Base-by-base conservation (phyloP, 2,329 filamentous ascomycete genomes). In the Colletotrichum cuscutae region DNA sequence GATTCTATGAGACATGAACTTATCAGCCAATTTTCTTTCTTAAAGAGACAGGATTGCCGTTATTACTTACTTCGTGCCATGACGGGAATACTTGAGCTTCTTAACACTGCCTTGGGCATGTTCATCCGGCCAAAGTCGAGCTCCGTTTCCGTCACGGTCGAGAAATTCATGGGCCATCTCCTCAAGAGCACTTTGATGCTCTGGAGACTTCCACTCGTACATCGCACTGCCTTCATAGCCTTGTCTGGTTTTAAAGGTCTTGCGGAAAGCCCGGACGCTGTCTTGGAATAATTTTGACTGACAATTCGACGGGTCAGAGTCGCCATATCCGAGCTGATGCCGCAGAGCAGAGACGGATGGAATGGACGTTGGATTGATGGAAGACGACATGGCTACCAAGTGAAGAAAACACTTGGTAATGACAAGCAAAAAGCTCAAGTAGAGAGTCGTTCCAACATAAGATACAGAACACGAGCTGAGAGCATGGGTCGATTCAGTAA, bases 111-210 rank as follows among this genome's bases (percentile, higher is more conserved):
- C 6, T 24, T 64, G 42, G 13, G 22, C 22, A 12, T 52, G 19
- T 22, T 74, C 54, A 11, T 64, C 60, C 4, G 72, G 72, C 72
- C 72, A 74, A 30, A 64, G 68, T 12, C 30, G 46, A 8, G 3
- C 6, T n/a, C 72, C 72, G 30, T 72, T 66, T 3, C 54, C 72
- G n/a, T 49, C 22, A 8, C 22, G 9, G 1, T 74, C 64, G 3
- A 74, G 60, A 49, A 63, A 74, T 8, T 64, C 59, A 4, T 28
- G 22, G 7, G 42, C 52, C 68, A 74, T 74, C 46, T 74, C 72
- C 4, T 3, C 26, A 6, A 74, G 37, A 22, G 26, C 64, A n/a
- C 13, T 24, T 15, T 72, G 72, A 13, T 74, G 68, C 12, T 59
- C 63, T 22, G 13, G 9, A 26, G 57, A 54, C 46, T 65, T 72